phyloP scores from a whole-genome alignment of 139 green algal species.

The Micractinium sp. region DNA sequence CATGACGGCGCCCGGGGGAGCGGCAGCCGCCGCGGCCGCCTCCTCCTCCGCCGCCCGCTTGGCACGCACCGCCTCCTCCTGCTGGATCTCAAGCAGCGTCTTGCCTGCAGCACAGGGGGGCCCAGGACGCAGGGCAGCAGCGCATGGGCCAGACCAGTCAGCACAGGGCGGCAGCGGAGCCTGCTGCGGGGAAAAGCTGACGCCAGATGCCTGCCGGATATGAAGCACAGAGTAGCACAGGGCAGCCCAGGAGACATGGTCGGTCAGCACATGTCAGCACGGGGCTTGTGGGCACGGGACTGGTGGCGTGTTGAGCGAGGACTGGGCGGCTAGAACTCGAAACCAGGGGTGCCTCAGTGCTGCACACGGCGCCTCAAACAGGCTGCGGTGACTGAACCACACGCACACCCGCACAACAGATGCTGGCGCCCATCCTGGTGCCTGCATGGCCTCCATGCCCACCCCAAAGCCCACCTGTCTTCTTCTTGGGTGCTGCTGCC shows the following conservation, averaged over 20 bases:
- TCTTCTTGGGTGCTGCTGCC: constrained; percentile 37
- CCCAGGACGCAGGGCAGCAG: no score
- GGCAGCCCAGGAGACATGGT: neutral
- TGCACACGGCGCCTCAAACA: no score
- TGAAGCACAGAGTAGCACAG: neutral
- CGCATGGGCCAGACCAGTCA: no score
- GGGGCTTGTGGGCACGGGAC: no score
- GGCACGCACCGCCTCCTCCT: constrained; percentile 73
- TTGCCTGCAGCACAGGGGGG: neutral
- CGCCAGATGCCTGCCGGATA: neutral
- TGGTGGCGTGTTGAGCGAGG: no score
- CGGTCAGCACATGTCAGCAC: neutral
- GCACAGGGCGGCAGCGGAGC: no score
- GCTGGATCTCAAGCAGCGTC: constrained; percentile 79
- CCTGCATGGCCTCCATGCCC: neutral
- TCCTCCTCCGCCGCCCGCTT: constrained; percentile 31
- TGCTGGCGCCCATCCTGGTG: no score
- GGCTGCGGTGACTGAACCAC: no score
- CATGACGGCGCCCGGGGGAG: neutral
- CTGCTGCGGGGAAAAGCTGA: no score
- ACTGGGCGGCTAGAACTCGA: no score
- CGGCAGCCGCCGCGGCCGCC: constrained; percentile 44
- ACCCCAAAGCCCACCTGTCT: neutral
- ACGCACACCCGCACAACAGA: neutral
- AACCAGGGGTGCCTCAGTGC: neutral